Conservation (phyloP, 768 basidiomycete genomes). For the Chlorophyllum brunneum region DNA sequence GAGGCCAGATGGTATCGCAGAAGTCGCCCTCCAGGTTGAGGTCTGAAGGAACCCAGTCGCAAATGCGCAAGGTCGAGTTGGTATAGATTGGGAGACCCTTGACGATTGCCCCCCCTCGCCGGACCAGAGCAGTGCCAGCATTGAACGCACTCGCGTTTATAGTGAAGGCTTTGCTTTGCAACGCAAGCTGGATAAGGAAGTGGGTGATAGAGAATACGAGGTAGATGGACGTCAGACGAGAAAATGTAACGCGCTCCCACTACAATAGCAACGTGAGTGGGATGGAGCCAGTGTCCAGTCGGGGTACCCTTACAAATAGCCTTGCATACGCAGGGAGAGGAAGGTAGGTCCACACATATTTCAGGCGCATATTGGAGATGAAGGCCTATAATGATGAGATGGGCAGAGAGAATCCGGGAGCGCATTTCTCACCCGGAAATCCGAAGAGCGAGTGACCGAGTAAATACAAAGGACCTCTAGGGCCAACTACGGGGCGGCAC, state of each 20-base stretch:
- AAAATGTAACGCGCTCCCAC: constrained; percentile 72
- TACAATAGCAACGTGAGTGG: constrained; percentile 23
- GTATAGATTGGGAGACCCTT: constrained; percentile 49
- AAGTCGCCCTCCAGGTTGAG: constrained; percentile 30
- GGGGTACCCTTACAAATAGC: constrained; percentile 35
- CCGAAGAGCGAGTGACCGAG: neutral
- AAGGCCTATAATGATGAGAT: neutral
- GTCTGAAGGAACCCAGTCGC: constrained; percentile 46
- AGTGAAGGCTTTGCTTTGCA: constrained; percentile 65
- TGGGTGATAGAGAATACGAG: constrained; percentile 64
- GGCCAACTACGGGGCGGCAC: neutral
- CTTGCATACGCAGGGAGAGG: constrained; percentile 25
- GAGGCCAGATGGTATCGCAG: constrained; percentile 56
- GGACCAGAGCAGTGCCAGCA: constrained; percentile 48
- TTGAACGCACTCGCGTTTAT: constrained; percentile 57
- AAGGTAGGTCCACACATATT: constrained; percentile 29
- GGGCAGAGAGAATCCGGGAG: too few relatives aligned
- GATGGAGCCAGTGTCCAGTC: constrained; percentile 18
- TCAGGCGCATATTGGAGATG: constrained; percentile 19
- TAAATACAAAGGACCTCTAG: constrained; percentile 1
- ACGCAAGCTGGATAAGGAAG: constrained; percentile 60
- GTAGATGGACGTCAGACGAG: constrained; percentile 61
- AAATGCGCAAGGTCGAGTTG: constrained; percentile 49
- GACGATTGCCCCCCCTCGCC: constrained; percentile 43
- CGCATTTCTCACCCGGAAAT: neutral